These are phyloP conservation scores for Ganoderma leucocontextum DNA, from an alignment of 1,284 basidiomycete species.

Conservation along the genomic window DNA sequence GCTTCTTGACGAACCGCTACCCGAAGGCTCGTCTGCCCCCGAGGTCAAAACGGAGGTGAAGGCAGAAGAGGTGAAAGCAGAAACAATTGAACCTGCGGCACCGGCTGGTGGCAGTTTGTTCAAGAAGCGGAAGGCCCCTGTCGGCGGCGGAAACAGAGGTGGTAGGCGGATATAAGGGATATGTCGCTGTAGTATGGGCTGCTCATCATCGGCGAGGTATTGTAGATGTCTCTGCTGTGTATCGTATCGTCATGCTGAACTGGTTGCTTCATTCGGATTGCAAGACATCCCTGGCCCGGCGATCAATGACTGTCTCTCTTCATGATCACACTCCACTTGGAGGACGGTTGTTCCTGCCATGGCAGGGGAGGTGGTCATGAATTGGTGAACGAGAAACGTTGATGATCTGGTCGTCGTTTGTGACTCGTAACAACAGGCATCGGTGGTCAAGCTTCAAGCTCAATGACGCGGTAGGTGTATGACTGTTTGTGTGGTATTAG, in stretches of 20 bases:
- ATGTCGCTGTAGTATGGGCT: too few species aligned
- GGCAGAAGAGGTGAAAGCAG: slow-evolving; percentile 28
- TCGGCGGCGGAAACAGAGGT: slow-evolving; percentile 41
- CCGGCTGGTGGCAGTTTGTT: slow-evolving; percentile 47
- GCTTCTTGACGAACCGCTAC: not conserved
- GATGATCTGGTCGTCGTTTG: not conserved
- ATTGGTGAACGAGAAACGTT: not conserved
- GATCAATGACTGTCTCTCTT: not conserved
- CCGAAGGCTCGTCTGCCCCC: slow-evolving; percentile 10
- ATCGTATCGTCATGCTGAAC: not conserved
- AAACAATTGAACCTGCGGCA: slow-evolving; percentile 30
- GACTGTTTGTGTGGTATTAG: slow-evolving; percentile 19
- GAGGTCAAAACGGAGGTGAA: slow-evolving; percentile 33
- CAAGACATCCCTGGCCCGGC: not conserved
- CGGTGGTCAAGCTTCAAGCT: not conserved
- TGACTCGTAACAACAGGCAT: not conserved
- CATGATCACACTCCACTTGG: not conserved
- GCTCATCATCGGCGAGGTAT: not conserved
- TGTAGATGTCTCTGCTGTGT: not conserved
- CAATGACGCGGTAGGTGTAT: slow-evolving; percentile 1
- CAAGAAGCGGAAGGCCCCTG: slow-evolving; percentile 53
- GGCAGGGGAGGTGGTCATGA: not conserved
- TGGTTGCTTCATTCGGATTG: not conserved
- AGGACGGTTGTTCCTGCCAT: not conserved
- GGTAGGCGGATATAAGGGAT: slow-evolving; percentile 36